These are phyloP conservation scores for Salix udensis DNA, from an alignment of 345 rosid genomes.

Conservation along the genomic window DNA sequence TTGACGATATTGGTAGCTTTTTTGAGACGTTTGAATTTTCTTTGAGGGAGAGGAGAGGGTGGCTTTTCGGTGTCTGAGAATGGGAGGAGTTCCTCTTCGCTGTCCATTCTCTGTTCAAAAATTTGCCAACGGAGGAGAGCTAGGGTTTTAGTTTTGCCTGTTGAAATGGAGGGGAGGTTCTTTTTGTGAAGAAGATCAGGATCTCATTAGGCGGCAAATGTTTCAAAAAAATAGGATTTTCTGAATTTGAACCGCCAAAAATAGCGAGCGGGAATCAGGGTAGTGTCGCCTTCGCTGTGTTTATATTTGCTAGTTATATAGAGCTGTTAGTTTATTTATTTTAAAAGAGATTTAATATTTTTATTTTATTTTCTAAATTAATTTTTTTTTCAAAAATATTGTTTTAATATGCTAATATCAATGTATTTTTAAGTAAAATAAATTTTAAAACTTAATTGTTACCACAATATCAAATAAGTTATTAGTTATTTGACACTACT, in stretches of 20 bases:
- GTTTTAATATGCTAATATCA: too few species aligned
- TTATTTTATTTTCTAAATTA: too few species aligned
- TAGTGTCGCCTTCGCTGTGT: not conserved
- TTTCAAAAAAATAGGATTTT: conserved; percentile 10
- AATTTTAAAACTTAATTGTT: too few species aligned
- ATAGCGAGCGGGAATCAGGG: not conserved
- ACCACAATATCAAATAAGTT: too few species aligned
- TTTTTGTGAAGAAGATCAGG: not conserved
- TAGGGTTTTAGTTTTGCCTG: not conserved
- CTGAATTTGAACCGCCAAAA: conserved; percentile 13
- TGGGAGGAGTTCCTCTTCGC: conserved; percentile 42
- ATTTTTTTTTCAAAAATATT: too few species aligned
- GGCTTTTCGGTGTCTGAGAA: conserved; percentile 41
- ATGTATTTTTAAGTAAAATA: too few species aligned
- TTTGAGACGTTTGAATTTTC: conserved; percentile 71
- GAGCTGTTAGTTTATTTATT: too few species aligned
- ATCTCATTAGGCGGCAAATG: conserved; percentile 35
- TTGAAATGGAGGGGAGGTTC: not conserved
- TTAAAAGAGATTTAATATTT: too few species aligned
- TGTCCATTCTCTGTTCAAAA: conserved; percentile 36
- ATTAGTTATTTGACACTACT: too few species aligned
- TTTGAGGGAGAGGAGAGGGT: conserved; percentile 38
- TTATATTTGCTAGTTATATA: too few species aligned
- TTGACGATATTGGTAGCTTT: conserved; percentile 20
- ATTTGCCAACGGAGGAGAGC: not conserved